Evolutionary conservation across 2,329 filamentous ascomycete genomes (phyloP).

Genomic region (Geosmithia putterillii): DNA sequence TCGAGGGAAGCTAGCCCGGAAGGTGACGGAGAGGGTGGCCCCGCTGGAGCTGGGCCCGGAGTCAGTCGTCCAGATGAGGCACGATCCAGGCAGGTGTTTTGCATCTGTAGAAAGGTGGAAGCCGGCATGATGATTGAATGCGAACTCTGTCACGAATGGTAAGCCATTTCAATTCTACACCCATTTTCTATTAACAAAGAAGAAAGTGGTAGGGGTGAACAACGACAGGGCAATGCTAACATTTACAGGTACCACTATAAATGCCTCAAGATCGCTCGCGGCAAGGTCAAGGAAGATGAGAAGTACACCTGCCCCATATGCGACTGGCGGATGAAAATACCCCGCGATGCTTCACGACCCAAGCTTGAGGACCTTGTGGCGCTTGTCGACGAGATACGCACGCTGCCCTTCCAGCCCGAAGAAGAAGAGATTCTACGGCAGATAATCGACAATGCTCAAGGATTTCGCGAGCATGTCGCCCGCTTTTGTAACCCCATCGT

Average conservation of each 20-base stretch:
- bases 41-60: too few species aligned
- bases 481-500: constrained; percentile 71
- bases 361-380: constrained; percentile 81
- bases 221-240: constrained; percentile 4
- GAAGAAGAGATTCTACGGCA: constrained; percentile 79
- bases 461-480: constrained; percentile 73
- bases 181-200: neutral
- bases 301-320: constrained; percentile 98
- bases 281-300: constrained; percentile 96
- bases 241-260: constrained; percentile 80
- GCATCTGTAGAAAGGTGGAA: constrained; percentile 39
- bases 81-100: neutral
- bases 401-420: constrained; percentile 85
- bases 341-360: constrained; percentile 85
- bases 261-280: constrained; percentile 91
- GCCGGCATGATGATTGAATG: constrained; percentile 99
- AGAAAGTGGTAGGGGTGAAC: too few species aligned
- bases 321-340: constrained; percentile 94
- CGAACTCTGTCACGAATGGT: constrained; percentile 96
- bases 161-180: constrained; percentile 18
- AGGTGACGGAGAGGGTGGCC: constrained; percentile 39
- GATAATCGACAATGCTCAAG: constrained; percentile 75
- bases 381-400: constrained; percentile 73
- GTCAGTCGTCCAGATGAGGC: neutral
- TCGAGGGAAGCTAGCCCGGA: constrained; percentile 64